Conservation (phyloP, 2,329 filamentous ascomycete genomes). For the Aspergillus phoenicis region DNA sequence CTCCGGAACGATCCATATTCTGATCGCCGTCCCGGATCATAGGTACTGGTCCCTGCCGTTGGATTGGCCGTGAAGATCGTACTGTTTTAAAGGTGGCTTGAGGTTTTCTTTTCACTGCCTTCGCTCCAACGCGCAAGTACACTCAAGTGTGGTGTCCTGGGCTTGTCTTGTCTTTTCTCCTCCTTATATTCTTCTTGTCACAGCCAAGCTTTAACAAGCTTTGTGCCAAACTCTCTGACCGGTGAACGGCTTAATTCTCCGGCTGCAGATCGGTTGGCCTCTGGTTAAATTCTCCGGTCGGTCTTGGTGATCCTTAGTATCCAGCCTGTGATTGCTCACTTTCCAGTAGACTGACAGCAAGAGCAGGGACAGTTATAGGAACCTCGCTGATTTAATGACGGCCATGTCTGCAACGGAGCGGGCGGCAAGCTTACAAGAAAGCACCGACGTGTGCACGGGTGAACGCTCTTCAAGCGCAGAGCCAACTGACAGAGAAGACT, state of each 20-base stretch:
- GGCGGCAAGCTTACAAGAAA: conserved; percentile 7
- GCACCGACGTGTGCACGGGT: conserved; percentile 6
- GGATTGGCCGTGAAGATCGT: neutral
- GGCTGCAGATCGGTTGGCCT: conserved; percentile 1
- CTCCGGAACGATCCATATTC: neutral
- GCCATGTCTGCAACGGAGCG: conserved; percentile 16
- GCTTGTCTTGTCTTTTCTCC: neutral
- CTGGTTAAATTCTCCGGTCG: neutral
- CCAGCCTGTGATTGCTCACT: neutral
- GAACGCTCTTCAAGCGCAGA: conserved; percentile 13
- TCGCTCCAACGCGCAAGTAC: neutral
- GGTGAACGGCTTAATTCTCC: neutral
- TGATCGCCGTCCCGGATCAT: neutral
- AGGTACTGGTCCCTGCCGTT: neutral
- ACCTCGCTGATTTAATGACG: neutral
- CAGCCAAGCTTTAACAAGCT: neutral
- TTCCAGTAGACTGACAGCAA: no score
- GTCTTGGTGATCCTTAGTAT: neutral
- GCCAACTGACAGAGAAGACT: conserved; percentile 10
- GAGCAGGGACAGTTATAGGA: neutral
- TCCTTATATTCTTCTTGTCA: no score
- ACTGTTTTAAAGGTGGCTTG: neutral
- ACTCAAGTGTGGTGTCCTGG: neutral
- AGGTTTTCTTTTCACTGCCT: neutral
- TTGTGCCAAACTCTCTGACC: neutral